phyloP scores from a whole-genome alignment of 2,329 filamentous ascomycete genomes.

The Sporothrix brunneoviolacea region DNA sequence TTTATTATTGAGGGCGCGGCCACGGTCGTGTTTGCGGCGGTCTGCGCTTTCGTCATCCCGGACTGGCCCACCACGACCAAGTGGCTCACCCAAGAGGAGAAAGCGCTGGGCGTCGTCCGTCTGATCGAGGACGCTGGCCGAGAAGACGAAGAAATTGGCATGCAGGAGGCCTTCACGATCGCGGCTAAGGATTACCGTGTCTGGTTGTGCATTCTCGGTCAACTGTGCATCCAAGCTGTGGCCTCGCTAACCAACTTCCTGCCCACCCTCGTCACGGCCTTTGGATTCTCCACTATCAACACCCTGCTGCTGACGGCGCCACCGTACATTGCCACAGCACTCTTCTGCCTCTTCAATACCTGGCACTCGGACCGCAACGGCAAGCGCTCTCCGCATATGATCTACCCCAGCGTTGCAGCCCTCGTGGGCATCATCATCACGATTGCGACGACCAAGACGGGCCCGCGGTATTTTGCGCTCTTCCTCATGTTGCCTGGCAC shows the following conservation, averaged over 20 bases:
- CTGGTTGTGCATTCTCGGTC: slow-evolving; percentile 38
- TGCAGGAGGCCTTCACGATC: slow-evolving; percentile 47
- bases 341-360: slow-evolving; percentile 25
- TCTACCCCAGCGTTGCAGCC: slow-evolving; percentile 11
- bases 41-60: slow-evolving; percentile 42
- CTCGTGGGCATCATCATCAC: neutral
- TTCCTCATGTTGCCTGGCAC: slow-evolving; percentile 13
- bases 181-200: slow-evolving; percentile 55
- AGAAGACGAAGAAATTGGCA: slow-evolving; percentile 46
- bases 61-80: slow-evolving; percentile 49
- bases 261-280: slow-evolving; percentile 25
- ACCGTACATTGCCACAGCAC: slow-evolving; percentile 24
- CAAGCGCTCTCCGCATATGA: slow-evolving; percentile 21
- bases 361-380: slow-evolving; percentile 25
- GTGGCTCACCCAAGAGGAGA: slow-evolving; percentile 55
- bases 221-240: slow-evolving; percentile 25
- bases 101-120: slow-evolving; percentile 45
- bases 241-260: slow-evolving; percentile 28
- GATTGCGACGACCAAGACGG: no score
- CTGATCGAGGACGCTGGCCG: slow-evolving; percentile 51
- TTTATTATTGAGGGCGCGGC: slow-evolving; percentile 49
- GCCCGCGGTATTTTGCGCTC: slow-evolving; percentile 1
- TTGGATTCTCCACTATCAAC: slow-evolving; percentile 23
- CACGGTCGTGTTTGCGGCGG: slow-evolving; percentile 43
- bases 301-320: slow-evolving; percentile 26